Percentiles rank a stretch among this genome's conserved stretches.
phyloP scores from a whole-genome alignment of 1,139 yeast species.

The Saccharomyces hybrid region DNA sequence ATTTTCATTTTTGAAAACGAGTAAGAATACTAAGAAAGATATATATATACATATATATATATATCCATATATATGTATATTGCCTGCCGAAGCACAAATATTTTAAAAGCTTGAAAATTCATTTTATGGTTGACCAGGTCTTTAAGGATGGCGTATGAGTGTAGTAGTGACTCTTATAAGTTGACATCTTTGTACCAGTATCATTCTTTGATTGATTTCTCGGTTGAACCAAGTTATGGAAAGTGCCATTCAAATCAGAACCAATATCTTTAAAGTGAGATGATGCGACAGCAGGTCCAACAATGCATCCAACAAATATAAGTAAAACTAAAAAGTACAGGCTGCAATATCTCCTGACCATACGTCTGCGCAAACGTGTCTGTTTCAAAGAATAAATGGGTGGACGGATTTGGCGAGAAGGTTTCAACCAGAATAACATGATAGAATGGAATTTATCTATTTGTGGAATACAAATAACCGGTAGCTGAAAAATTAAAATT shows the following conservation, averaged over 20 bases:
- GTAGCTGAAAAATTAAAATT: too few relatives aligned
- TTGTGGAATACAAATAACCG: constrained; percentile 43
- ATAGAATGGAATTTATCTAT: constrained; percentile 97
- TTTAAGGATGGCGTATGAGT: constrained; percentile 35
- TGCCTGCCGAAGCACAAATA: background rate
- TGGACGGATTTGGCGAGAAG: constrained; percentile 58
- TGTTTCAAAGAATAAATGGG: constrained; percentile 97
- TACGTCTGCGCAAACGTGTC: constrained; percentile 94
- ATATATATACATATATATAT: constrained; percentile 1
- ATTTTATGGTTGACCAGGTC: constrained; percentile 52
- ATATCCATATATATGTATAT: constrained; percentile 3
- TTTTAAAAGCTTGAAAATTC: constrained; percentile 8
- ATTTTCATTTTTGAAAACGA: background rate
- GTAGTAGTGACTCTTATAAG: constrained; percentile 46
- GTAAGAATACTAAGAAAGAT: background rate
- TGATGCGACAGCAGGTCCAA: constrained; percentile 85
- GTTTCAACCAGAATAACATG: constrained; percentile 54
- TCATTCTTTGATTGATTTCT: constrained; percentile 74
- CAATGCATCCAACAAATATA: constrained; percentile 67
- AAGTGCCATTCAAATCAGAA: constrained; percentile 41
- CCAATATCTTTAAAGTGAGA: constrained; percentile 33
- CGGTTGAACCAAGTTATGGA: constrained; percentile 80
- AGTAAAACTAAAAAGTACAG: constrained; percentile 66
- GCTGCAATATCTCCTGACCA: constrained; percentile 90
- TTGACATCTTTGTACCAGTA: constrained; percentile 55